Evolutionary conservation across 768 basidiomycete genomes (phyloP), one percentile per base, ranked within the genome.

Genomic region (Lentinula aciculospora): DNA sequence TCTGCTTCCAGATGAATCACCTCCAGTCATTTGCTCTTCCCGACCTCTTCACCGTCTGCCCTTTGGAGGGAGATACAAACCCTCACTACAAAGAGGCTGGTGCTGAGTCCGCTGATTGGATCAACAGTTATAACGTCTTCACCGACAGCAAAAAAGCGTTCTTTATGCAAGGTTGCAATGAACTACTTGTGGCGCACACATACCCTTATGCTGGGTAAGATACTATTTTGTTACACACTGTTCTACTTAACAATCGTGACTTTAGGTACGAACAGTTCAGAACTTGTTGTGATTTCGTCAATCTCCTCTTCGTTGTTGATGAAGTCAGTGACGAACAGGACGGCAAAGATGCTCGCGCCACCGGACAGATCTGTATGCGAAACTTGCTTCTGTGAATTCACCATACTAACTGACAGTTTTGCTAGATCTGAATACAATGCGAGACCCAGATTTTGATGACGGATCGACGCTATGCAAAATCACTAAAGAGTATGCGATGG

Each of bases 241-340:
- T 55, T 27, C 58, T 28, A 25, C 37, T 32, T 31, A 13, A 2
- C 44, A 23, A 23, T 50, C 56, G 29, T 60, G 56, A 37, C 50
- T 31, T 12, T 39, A 46, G 51, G 32, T 31, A 37, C 36, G 17
- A 45, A 4, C 37, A 59, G n/a, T 58, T 57, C 40, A 79, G 79
- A 37, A 53, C 51, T 27, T 53, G 51, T 15, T 53, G 51, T 27
- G 51, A 53, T 39, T 53, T 53, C 25, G 73, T 85, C 58, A 85
- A 86, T 63, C 70, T 83, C 12, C 76, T 88, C 28, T 87, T 84
- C 70, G 81, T 83, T 58, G 74, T 86, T 49, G 86, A 88, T 67
- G 85, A 87, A 68, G 76, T 85, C 54, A 85, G 82, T 66, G 84
- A 86, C 61, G 84, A 85, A 58, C 85, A 86, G 66, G 77, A 72